Evolutionary conservation across 129 eudicot genomes (phyloP).

Genomic region (Flaveria trinervia): DNA sequence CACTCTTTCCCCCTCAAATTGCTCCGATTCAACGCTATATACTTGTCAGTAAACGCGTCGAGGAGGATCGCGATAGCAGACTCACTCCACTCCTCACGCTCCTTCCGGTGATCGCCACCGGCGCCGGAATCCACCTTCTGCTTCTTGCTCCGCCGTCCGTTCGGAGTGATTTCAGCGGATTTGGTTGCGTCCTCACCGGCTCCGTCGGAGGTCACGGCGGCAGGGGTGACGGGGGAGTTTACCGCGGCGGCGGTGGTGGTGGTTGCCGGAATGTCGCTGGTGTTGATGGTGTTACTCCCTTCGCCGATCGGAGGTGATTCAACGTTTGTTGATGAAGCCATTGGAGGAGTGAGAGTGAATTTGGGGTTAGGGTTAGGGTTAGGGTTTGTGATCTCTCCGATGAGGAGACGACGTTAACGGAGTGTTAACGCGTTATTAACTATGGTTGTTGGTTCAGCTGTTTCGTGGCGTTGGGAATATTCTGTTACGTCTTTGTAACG

Average conservation of each 20-base stretch:
- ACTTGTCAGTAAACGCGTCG: slow-evolving; percentile 42
- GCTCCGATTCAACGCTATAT: slow-evolving; percentile 33
- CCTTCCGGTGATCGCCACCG: slow-evolving; percentile 38
- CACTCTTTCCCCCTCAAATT: slow-evolving; percentile 41
- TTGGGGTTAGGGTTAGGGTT: slow-evolving; percentile 28
- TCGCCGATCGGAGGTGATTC: slow-evolving; percentile 41
- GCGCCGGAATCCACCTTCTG: slow-evolving; percentile 31
- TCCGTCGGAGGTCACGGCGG: slow-evolving; percentile 27
- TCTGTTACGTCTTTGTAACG: slow-evolving; percentile 27
- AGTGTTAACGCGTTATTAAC: slow-evolving; percentile 23
- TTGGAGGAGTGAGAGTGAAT: slow-evolving; percentile 8
- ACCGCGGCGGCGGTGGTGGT: slow-evolving; percentile 18
- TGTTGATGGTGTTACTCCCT: slow-evolving; percentile 16
- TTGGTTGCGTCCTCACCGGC: slow-evolving; percentile 21
- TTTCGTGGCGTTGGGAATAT: slow-evolving; percentile 29
- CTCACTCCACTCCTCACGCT: slow-evolving; percentile 48
- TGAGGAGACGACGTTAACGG: slow-evolving; percentile 38
- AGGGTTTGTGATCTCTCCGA: slow-evolving; percentile 38
- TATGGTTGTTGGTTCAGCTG: slow-evolving; percentile 29
- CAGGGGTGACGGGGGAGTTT: slow-evolving; percentile 8
- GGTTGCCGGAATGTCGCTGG: background rate
- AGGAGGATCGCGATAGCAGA: slow-evolving; percentile 25
- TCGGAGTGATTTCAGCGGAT: slow-evolving; percentile 27
- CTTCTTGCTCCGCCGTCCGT: slow-evolving; percentile 33
- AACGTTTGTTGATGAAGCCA: slow-evolving; percentile 38